A percentile compares a stretch with the other conserved stretches of the same genome.
Evolutionary conservation across 2,329 filamentous ascomycete species (phyloP).

Genomic region (Talaromyces funiculosus): DNA sequence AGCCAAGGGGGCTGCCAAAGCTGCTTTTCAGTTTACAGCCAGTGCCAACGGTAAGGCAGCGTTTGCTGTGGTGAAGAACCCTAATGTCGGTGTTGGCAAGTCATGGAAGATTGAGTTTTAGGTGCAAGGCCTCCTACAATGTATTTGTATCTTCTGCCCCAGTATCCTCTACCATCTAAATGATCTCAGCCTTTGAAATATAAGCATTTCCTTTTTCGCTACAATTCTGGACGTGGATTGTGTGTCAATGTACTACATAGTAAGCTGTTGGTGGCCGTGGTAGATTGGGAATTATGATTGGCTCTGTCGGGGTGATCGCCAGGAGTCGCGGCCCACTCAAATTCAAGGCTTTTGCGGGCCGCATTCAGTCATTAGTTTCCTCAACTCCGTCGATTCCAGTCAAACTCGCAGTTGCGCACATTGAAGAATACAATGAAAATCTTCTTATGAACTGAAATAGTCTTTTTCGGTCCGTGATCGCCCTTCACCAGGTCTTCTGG

Average conservation of each 20-base stretch:
- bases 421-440: neutral
- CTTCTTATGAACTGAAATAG: too few relatives aligned
- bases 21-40: constrained; percentile 53
- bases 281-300: neutral
- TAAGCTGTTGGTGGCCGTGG: too few relatives aligned
- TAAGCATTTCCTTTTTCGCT: too few relatives aligned
- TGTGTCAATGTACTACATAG: too few relatives aligned
- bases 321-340: neutral
- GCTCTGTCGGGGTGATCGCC: neutral
- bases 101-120: constrained; percentile 60
- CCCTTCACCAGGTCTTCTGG: neutral
- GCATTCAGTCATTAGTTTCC: neutral
- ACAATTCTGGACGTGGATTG: too few relatives aligned
- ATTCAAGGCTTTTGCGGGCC: neutral
- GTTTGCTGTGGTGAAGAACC: constrained; percentile 60
- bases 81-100: constrained; percentile 55
- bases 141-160: neutral
- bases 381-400: neutral
- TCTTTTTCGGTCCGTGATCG: neutral
- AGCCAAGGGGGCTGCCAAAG: constrained; percentile 40
- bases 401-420: neutral
- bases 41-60: constrained; percentile 51
- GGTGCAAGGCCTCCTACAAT: neutral
- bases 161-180: neutral
- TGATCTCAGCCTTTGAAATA: too few relatives aligned